Evolutionary conservation across 345 rosid species (phyloP), one percentile per base, ranked within the genome.

Genomic region (Passiflora organensis): DNA sequence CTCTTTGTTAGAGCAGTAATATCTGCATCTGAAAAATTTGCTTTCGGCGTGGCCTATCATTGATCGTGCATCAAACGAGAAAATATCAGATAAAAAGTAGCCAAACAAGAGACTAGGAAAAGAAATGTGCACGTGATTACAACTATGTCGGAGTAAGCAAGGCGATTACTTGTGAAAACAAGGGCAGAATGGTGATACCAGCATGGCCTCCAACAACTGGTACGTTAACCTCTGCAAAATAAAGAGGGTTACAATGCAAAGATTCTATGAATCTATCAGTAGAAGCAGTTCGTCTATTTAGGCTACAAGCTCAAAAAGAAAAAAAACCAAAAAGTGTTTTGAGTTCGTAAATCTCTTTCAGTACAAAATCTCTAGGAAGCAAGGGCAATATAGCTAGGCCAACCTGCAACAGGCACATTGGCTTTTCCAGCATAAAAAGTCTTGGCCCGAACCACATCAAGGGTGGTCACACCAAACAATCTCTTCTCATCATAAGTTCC

Each of bases 161-260:
- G n/a, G n/a, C 15, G 43, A 17, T 45, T 54, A 85, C 96, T 57
- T 89, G 91, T 60, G 91, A 85, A 67, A 85, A 83, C 47, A 86
- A 80, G 13, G 95, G 96, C 38, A 84, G 89, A 69, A 82, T 84
- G 10, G 89, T 86, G 23, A 89, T 55, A 20, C 91, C 96, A 2
- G 95, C 96, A 73, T 89, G 89, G 47, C 95, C 91, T 51, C 96
- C 96, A 62, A 86, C 81, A 57, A 82, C 95, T 0, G 96, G 95
- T 47, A 85, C 88, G 62, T 83, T 77, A 58, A 83, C 91, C 50
- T 50, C 96, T 88, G 83, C 51, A 58, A 51, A 47, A 19, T 24
- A 50, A 50, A 11, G 11, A 9, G 61, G 5, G 8, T 2, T 3
- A 28, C 3, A 28, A 28, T 2, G 8, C 34, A 28, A 28, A 28